Evolutionary conservation across 306 rosid species (phyloP).

Genomic region (Fragaria ananassa): DNA sequence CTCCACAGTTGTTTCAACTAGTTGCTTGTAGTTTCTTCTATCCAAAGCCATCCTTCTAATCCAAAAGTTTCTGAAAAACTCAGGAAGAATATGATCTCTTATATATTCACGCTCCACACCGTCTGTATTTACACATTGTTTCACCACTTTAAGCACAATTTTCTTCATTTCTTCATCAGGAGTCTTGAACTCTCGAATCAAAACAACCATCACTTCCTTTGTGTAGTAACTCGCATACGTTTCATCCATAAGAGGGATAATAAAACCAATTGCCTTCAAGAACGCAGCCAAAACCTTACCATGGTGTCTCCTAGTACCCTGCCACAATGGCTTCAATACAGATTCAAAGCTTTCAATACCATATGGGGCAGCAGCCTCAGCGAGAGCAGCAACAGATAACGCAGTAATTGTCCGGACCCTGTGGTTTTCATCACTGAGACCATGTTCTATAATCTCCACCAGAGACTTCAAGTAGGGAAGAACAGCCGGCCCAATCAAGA

Average conservation of each 20-base stretch:
- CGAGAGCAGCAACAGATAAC: conserved; percentile 83
- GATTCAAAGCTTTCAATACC: conserved; percentile 96
- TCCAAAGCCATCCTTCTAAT: conserved; percentile 94
- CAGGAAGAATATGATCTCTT: conserved; percentile 67
- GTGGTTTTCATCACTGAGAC: conserved; percentile 85
- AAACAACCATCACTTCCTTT: conserved; percentile 82
- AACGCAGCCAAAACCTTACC: conserved; percentile 93
- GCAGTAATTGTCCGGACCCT: conserved; percentile 92
- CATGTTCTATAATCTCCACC: conserved; percentile 83
- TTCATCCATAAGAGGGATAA: conserved; percentile 89
- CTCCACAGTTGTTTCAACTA: conserved; percentile 91
- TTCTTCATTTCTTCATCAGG: conserved; percentile 99
- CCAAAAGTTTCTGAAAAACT: conserved; percentile 87
- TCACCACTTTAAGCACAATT: conserved; percentile 88
- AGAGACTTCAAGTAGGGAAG: conserved; percentile 84
- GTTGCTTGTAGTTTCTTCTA: conserved; percentile 84
- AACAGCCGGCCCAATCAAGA: conserved; percentile 88
- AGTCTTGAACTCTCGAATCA: conserved; percentile 87
- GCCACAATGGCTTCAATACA: conserved; percentile 83
- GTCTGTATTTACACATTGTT: conserved; percentile 89
- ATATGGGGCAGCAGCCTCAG: conserved; percentile 92
- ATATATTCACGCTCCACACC: conserved; percentile 87
- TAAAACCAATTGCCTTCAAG: conserved; percentile 85
- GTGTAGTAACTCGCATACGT: conserved; percentile 85
- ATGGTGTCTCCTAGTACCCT: conserved; percentile 89